These are phyloP conservation scores for Xylaria intraflava DNA, from an alignment of 495 filamentous ascomycete species.

Conservation along the genomic window DNA sequence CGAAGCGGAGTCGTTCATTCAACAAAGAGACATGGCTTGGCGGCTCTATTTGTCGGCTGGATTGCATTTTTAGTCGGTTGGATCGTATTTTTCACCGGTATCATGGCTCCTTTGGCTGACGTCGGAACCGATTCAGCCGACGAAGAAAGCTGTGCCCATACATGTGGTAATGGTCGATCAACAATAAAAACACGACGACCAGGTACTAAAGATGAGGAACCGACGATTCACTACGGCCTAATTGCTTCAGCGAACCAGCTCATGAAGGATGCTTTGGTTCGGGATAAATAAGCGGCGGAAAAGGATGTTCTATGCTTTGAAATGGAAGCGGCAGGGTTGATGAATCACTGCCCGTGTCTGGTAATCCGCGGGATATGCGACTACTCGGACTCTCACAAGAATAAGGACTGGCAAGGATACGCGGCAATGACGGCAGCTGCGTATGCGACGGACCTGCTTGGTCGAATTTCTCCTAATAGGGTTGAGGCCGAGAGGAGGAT, in stretches of 20 bases:
- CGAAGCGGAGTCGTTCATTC: constrained; percentile 20
- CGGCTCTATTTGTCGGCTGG: too few species aligned
- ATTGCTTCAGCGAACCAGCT: constrained; percentile 38
- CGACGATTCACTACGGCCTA: constrained; percentile 32
- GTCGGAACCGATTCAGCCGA: too few species aligned
- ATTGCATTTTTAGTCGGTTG: too few species aligned
- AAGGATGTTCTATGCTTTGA: constrained; percentile 32
- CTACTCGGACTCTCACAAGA: constrained; percentile 32
- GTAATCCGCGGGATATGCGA: constrained; percentile 32
- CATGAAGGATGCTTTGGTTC: constrained; percentile 20
- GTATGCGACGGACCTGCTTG: constrained; percentile 11
- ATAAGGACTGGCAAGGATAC: constrained; percentile 27
- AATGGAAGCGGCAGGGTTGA: constrained; percentile 29
- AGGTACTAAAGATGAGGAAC: constrained; percentile 19
- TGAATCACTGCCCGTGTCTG: constrained; percentile 22
- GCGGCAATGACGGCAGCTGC: constrained; percentile 25
- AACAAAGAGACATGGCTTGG: constrained; percentile 27
- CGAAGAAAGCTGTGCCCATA: too few species aligned
- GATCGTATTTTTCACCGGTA: too few species aligned
- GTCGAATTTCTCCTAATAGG: background rate
- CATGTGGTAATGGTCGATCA: constrained; percentile 19
- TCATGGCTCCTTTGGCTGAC: too few species aligned
- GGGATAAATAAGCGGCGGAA: constrained; percentile 8
- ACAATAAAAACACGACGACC: constrained; percentile 27
- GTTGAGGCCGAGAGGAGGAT: background rate